A percentile compares a stretch with the other conserved stretches of the same genome.
phyloP scores from a whole-genome alignment of 208 protist genomes.

The Trichomonas gallinae region DNA sequence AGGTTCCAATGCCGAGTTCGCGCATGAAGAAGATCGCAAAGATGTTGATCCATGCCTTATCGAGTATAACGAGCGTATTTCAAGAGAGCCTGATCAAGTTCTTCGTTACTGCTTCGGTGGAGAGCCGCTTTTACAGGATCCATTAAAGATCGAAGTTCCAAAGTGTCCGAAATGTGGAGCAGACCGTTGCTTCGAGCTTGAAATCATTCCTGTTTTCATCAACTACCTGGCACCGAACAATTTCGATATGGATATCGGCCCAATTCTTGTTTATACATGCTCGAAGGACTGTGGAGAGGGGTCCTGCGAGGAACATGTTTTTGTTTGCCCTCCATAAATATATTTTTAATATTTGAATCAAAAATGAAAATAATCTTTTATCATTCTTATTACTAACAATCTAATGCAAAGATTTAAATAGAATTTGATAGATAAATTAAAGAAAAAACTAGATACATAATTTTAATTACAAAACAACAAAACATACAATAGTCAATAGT shows the following conservation, averaged over 20 bases:
- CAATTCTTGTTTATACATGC: slow-evolving; percentile 15
- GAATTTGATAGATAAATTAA: no score
- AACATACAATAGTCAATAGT: no score
- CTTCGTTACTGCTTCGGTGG: background rate
- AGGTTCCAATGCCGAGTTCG: background rate
- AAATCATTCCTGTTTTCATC: background rate
- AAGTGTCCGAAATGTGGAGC: background rate
- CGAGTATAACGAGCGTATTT: background rate
- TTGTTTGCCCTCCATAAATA: background rate
- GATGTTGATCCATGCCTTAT: background rate
- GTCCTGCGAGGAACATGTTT: background rate
- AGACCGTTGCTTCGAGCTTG: background rate
- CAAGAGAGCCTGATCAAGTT: background rate
- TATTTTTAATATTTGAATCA: background rate
- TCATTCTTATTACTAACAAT: no score
- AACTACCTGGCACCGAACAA: background rate
- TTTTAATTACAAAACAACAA: no score
- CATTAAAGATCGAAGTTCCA: background rate
- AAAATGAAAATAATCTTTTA: no score
- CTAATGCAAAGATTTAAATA: no score
- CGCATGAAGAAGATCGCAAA: background rate
- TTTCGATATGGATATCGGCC: background rate
- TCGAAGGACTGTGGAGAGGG: background rate
- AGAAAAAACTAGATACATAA: no score
- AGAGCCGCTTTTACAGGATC: background rate